A percentile compares a stretch with the other conserved stretches of the same genome.
Conservation (phyloP, 1,284 basidiomycete species). For the Melampsora americana region DNA sequence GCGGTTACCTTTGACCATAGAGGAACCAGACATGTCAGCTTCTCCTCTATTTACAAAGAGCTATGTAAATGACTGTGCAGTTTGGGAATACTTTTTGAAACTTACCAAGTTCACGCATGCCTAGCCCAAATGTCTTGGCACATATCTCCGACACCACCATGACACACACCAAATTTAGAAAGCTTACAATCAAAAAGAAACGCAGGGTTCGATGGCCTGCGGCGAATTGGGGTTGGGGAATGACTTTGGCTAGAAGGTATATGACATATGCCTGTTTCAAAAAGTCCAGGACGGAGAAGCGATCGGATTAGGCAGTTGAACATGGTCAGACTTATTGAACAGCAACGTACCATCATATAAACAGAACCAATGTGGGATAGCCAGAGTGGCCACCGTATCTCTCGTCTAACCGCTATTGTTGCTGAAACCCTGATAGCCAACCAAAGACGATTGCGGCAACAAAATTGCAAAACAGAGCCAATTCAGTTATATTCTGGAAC, state of each 20-base stretch:
- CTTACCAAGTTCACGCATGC: background rate
- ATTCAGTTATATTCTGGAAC: too few relatives aligned
- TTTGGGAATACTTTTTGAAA: background rate
- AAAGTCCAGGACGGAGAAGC: too few relatives aligned
- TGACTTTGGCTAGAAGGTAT: background rate
- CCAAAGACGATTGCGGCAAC: too few relatives aligned
- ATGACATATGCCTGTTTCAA: background rate
- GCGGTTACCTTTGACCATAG: background rate
- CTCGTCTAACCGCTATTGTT: background rate
- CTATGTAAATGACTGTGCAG: too few relatives aligned
- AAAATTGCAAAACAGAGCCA: too few relatives aligned
- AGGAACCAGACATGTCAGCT: too few relatives aligned
- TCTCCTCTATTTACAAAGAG: too few relatives aligned
- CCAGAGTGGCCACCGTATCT: constrained; percentile 2
- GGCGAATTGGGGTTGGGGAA: constrained; percentile 3
- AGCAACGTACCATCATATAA: background rate
- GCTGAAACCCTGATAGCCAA: background rate
- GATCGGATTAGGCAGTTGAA: too few relatives aligned
- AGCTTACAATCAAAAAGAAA: background rate
- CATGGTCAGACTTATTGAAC: background rate
- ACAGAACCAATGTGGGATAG: background rate
- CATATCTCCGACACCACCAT: background rate
- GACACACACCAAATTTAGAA: background rate
- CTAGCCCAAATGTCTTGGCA: background rate
- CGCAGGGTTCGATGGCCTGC: background rate